Evolutionary conservation across 257 asterid species (phyloP).

Genomic region (Osmanthus fragrans): DNA sequence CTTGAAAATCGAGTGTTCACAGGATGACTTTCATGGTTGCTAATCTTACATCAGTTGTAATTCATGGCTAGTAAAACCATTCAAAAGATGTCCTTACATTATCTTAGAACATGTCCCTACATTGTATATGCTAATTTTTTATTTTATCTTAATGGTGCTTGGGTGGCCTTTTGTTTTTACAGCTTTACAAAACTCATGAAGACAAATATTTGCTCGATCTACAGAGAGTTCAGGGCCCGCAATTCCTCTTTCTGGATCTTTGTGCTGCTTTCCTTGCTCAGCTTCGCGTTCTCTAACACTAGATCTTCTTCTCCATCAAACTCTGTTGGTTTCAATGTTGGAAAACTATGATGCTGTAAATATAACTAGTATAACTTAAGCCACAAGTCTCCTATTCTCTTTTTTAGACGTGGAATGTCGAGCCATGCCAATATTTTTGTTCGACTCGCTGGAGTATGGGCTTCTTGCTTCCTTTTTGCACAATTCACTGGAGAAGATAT

Average conservation of each 20-base stretch:
- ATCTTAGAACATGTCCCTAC: not conserved
- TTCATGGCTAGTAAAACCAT: too few relatives aligned
- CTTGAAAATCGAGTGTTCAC: too few relatives aligned
- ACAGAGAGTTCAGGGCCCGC: constrained; percentile 89
- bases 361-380: constrained; percentile 33
- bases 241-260: constrained; percentile 76
- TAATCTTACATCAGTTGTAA: too few relatives aligned
- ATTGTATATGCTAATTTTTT: not conserved
- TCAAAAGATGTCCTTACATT: too few relatives aligned
- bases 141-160: not conserved
- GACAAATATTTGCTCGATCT: constrained; percentile 87
- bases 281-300: constrained; percentile 69
- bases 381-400: constrained; percentile 10
- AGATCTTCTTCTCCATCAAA: not conserved
- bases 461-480: constrained; percentile 11
- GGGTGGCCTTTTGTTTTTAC: constrained; percentile 26
- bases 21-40: too few relatives aligned
- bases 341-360: constrained; percentile 35
- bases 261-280: constrained; percentile 91
- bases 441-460: constrained; percentile 37
- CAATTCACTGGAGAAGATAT: not conserved
- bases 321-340: not conserved
- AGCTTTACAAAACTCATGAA: constrained; percentile 90
- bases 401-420: constrained; percentile 33
- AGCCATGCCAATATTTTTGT: constrained; percentile 36